Evolutionary conservation across 1,139 yeast species (phyloP), one percentile per base, ranked within the genome.

Genomic region (Yamadazyma songkhlaensis): DNA sequence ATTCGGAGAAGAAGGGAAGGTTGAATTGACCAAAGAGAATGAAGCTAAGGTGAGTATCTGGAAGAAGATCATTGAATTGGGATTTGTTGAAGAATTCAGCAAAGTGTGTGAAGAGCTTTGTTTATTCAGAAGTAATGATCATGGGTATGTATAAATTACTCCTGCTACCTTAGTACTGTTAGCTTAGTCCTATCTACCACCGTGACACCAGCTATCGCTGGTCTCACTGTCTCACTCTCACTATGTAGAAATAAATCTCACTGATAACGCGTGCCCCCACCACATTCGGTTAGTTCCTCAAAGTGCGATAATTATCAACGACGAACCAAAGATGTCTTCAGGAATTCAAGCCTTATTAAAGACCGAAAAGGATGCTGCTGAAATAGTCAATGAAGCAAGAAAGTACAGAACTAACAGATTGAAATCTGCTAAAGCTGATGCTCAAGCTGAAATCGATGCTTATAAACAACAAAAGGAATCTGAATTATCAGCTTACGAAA

Each of bases 361-460:
- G 72, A 95, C 97, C 41, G 98, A 92, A 70, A 88, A 86, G 67
- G 94, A 88, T 55, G 98, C 98, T 15, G 97, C 95, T 51, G 94
- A 84, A 55, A 86, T 90, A 49, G 97, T 92, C 48, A 79, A 89
- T 52, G 84, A 84, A 59, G 96, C 98, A 26, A 85, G 96, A 71
- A 73, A 79, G 52, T 82, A 82, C 72, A 88, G 96, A 64, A 78
- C 95, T 31, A 81, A 79, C 57, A 85, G 95, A 53, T 75, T 92
- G 62, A 92, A 92, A 77, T 89, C 94, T 32, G 97, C 97, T 39
- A 90, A 89, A 72, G 71, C 83, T 31, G 97, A 92, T 60, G 97
- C 98, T 29, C 84, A 89, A 50, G 69, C 76, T 43, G 98, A 92
- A 64, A 87, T 92, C 55, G 88, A 84, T 48, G 83, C 80, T 41